phyloP scores from a whole-genome alignment of 805 yeast species.

The Saccharomyces eubayanus region DNA sequence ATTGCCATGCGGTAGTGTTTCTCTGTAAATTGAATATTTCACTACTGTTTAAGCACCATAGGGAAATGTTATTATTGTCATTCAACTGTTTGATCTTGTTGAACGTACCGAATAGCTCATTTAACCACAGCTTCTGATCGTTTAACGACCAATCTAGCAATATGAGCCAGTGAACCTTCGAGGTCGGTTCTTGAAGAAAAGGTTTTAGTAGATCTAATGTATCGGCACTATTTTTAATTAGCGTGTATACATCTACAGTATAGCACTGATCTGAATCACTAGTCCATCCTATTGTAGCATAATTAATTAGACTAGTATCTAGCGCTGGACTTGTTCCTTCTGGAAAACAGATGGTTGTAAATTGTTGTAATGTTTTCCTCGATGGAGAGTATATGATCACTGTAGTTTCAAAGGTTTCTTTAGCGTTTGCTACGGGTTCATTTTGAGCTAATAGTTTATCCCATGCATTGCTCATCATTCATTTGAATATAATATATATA shows the following conservation, averaged over 20 bases:
- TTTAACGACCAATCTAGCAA: slow-evolving; percentile 20
- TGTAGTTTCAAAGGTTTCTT: background rate
- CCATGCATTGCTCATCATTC: background rate
- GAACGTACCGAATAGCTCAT: slow-evolving; percentile 3
- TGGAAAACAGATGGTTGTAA: slow-evolving; percentile 7
- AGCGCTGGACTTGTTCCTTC: background rate
- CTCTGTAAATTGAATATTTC: slow-evolving; percentile 14
- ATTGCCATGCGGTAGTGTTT: slow-evolving; percentile 15
- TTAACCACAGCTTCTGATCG: slow-evolving; percentile 17
- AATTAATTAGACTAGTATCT: background rate
- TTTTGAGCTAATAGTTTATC: background rate
- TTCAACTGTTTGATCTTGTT: background rate
- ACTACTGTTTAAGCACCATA: slow-evolving; percentile 13
- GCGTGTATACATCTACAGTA: background rate
- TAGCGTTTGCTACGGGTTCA: background rate
- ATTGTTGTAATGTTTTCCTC: slow-evolving; percentile 3
- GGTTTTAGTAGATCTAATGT: background rate
- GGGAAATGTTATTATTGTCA: background rate
- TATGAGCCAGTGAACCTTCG: slow-evolving; percentile 6
- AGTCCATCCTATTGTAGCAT: background rate
- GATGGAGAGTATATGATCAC: slow-evolving; percentile 6
- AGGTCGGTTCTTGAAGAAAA: background rate
- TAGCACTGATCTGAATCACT: background rate
- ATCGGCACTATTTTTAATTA: background rate
- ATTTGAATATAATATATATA: background rate